These are phyloP conservation scores for Schizosaccharomyces lindneri DNA, from an alignment of 805 yeast species.

Conservation along the genomic window DNA sequence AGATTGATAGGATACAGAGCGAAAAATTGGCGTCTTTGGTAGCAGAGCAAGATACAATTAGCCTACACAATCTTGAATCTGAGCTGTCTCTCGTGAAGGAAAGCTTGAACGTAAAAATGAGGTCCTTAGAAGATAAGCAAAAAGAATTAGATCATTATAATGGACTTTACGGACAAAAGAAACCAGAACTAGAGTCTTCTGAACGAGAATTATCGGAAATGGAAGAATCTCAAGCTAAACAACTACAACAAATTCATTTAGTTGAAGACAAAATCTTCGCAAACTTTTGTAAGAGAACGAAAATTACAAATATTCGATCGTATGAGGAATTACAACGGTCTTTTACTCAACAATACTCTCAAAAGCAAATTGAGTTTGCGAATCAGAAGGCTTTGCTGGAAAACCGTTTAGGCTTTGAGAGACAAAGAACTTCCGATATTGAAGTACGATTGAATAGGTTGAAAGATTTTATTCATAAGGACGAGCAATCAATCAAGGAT, in stretches of 20 bases:
- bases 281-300: constrained; percentile 30
- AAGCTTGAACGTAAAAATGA: constrained; percentile 6
- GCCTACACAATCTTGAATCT: constrained; percentile 23
- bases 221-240: constrained; percentile 12
- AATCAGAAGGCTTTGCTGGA: constrained; percentile 36
- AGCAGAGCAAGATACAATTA: constrained; percentile 33
- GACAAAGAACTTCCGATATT: constrained; percentile 31
- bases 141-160: constrained; percentile 9
- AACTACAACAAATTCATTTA: constrained; percentile 17
- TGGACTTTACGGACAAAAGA: constrained; percentile 15
- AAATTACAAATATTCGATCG: constrained; percentile 31
- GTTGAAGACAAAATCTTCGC: constrained; percentile 13
- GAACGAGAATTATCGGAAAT: constrained; percentile 12
- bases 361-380: constrained; percentile 34
- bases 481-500: constrained; percentile 17
- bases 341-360: constrained; percentile 12
- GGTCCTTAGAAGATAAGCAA: constrained; percentile 12
- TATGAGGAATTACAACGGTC: constrained; percentile 46
- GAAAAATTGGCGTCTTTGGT: constrained; percentile 28
- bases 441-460: constrained; percentile 19
- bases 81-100: constrained; percentile 13
- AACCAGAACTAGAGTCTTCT: constrained; percentile 17
- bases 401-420: constrained; percentile 40
- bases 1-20: constrained; percentile 20
- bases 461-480: constrained; percentile 15